Evolutionary conservation across 495 filamentous ascomycete genomes (phyloP).

Genomic region (Friedmanniomyces endolithicus): DNA sequence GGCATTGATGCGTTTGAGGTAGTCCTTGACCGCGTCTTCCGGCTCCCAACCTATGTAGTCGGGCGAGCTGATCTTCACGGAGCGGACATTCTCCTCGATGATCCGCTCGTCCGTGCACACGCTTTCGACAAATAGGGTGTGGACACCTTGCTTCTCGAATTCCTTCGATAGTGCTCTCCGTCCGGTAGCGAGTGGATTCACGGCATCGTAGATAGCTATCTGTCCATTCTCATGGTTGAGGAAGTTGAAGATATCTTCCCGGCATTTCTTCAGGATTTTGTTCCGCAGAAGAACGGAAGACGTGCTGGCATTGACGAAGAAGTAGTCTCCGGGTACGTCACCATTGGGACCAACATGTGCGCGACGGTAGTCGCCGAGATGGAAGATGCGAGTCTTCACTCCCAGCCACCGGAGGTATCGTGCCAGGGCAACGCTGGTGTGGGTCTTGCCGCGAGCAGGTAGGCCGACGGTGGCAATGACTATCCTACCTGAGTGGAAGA

Average conservation of each 20-base stretch:
- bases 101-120: conserved; percentile 85
- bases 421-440: conserved; percentile 88
- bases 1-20: conserved; percentile 73
- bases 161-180: conserved; percentile 82
- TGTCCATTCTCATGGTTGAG: conserved; percentile 95
- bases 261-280: conserved; percentile 94
- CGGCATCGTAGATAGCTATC: conserved; percentile 96
- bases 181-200: conserved; percentile 82
- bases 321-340: conserved; percentile 93
- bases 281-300: conserved; percentile 78
- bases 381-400: conserved; percentile 95
- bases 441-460: conserved; percentile 95
- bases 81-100: conserved; percentile 91
- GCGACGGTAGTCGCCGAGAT: conserved; percentile 91
- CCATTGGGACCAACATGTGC: conserved; percentile 75
- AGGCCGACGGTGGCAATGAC: conserved; percentile 94
- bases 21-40: conserved; percentile 82
- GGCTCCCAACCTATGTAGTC: conserved; percentile 90
- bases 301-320: conserved; percentile 86
- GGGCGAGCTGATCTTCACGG: conserved; percentile 96
- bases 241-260: conserved; percentile 93
- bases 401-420: conserved; percentile 96
- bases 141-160: conserved; percentile 86
- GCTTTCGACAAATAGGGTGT: conserved; percentile 95
- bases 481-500: conserved; percentile 95